Percentiles rank a stretch among this genome's conserved stretches.
Conservation (phyloP, 768 basidiomycete species). For the Bullera alba region DNA sequence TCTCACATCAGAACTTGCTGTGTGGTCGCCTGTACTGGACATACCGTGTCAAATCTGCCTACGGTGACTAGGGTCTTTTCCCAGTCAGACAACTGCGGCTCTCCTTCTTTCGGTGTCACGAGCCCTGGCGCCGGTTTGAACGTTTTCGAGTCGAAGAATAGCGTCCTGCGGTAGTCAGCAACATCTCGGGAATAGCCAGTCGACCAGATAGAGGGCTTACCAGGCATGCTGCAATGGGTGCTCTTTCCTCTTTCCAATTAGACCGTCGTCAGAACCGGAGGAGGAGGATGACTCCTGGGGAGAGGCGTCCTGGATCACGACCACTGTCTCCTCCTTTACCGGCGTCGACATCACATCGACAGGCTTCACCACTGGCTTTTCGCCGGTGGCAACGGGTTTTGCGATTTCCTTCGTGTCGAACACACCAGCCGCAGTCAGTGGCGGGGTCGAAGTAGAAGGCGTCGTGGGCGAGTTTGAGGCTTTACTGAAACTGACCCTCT, state of each 20-base stretch:
- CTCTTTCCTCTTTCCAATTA: too few relatives aligned
- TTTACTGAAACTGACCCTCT: slow-evolving; percentile 11
- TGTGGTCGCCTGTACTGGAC: slow-evolving; percentile 1
- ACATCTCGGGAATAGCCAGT: slow-evolving; percentile 3
- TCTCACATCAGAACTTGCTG: background rate
- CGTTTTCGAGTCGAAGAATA: slow-evolving; percentile 78
- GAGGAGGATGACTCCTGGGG: too few relatives aligned
- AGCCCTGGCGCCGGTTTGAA: slow-evolving; percentile 51
- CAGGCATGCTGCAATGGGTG: slow-evolving; percentile 80
- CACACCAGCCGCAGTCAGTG: too few relatives aligned
- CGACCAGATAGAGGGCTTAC: slow-evolving; percentile 49
- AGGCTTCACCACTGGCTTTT: too few relatives aligned
- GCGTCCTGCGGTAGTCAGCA: slow-evolving; percentile 56
- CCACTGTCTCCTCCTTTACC: too few relatives aligned
- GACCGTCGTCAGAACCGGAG: too few relatives aligned
- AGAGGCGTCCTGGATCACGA: too few relatives aligned
- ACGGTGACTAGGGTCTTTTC: slow-evolving; percentile 67
- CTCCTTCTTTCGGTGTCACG: slow-evolving; percentile 51
- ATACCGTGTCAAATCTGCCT: slow-evolving; percentile 76
- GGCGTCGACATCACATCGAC: too few relatives aligned
- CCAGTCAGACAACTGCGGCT: slow-evolving; percentile 40
- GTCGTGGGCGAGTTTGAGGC: background rate
- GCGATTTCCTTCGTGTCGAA: too few relatives aligned
- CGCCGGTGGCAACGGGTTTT: too few relatives aligned
- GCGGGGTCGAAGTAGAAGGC: background rate